Evolutionary conservation across 2,329 filamentous ascomycete species (phyloP).

Genomic region (Arachnomyces sp.): DNA sequence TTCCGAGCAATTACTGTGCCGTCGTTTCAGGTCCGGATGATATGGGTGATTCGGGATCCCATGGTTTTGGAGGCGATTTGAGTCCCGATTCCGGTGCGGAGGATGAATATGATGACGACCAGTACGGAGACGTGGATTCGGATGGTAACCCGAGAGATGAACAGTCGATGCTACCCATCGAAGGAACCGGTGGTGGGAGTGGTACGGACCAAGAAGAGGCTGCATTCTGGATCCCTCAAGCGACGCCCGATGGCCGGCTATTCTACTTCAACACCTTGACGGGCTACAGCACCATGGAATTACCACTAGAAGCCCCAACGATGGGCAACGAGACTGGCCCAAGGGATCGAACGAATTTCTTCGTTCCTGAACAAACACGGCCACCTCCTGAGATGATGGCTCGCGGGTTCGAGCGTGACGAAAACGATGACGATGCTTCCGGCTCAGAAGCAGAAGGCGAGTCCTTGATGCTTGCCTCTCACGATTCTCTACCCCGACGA

Average conservation of each 20-base stretch:
- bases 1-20: conserved; percentile 97
- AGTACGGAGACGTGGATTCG: conserved; percentile 61
- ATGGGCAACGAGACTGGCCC: conserved; percentile 76
- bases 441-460: conserved; percentile 78
- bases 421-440: conserved; percentile 90
- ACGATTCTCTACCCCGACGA: conserved; percentile 58
- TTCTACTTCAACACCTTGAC: conserved; percentile 99
- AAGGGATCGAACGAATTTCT: conserved; percentile 78
- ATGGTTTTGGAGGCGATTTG: conserved; percentile 45
- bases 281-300: conserved; percentile 86
- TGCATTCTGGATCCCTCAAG: conserved; percentile 98
- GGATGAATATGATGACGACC: conserved; percentile 56
- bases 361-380: conserved; percentile 80
- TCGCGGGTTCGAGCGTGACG: conserved; percentile 69
- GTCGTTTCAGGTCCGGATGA: conserved; percentile 73
- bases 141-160: conserved; percentile 59
- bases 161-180: conserved; percentile 57
- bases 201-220: conserved; percentile 69
- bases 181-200: conserved; percentile 48
- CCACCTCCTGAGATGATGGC: conserved; percentile 89
- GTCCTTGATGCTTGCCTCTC: conserved; percentile 59
- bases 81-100: conserved; percentile 47
- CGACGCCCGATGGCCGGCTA: conserved; percentile 81
- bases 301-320: conserved; percentile 84
- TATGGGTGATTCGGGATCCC: conserved; percentile 54